Conservation (phyloP, 306 rosid species). For the Albizia julibrissin region DNA sequence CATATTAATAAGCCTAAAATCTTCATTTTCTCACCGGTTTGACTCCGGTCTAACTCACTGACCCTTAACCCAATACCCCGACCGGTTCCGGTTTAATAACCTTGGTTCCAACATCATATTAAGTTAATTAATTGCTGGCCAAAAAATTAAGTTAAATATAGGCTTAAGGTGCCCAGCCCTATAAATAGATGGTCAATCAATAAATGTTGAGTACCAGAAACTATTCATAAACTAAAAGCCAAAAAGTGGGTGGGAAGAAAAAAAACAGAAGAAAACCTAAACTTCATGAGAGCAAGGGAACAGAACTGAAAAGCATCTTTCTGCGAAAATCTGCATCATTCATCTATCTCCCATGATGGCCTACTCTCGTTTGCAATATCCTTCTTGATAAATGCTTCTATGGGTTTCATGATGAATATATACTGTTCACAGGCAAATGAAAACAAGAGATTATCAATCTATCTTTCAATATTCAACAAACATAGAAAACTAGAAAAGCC, state of each 20-base stretch:
- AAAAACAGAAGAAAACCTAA: not conserved
- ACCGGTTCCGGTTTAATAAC: no score
- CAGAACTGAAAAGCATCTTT: conserved; percentile 21
- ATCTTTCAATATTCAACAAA: not conserved
- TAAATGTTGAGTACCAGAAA: not conserved
- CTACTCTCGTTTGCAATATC: conserved; percentile 68
- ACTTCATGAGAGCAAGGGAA: not conserved
- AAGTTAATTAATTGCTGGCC: no score
- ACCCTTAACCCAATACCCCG: no score
- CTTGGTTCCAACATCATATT: no score
- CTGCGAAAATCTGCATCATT: conserved; percentile 42
- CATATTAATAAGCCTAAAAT: no score
- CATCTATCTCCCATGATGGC: conserved; percentile 77
- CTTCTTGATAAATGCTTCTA: conserved; percentile 55
- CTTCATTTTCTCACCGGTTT: no score
- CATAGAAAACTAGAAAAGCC: conserved; percentile 5
- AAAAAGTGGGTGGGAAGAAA: not conserved
- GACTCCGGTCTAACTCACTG: no score
- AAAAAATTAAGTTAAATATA: no score
- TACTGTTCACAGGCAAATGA: conserved; percentile 41
- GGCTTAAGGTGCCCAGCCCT: not conserved
- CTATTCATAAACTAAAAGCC: not conserved
- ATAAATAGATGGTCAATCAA: not conserved
- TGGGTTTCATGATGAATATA: conserved; percentile 70
- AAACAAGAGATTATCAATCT: conserved; percentile 1